A percentile compares a stretch with the other conserved stretches of the same genome.
Conservation (phyloP, 176 grass and related monocot species). For the Otatea glauca region DNA sequence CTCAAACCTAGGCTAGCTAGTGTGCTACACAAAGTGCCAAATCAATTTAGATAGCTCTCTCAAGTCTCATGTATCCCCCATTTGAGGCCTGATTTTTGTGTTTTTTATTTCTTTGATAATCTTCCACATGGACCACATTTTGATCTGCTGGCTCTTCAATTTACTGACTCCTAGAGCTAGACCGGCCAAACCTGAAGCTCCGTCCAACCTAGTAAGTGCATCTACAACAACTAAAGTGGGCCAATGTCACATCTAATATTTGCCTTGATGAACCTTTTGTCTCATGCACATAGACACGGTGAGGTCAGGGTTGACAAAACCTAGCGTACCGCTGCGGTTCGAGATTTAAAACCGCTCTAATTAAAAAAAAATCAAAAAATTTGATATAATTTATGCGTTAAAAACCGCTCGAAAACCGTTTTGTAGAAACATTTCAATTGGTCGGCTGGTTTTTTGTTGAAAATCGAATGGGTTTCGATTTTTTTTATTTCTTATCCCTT, state of each 20-base stretch:
- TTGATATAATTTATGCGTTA: no score
- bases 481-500: no score
- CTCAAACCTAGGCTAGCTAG: constrained; percentile 38
- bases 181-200: constrained; percentile 17
- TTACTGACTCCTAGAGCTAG: constrained; percentile 38
- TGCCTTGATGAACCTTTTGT: constrained; percentile 26
- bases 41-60: constrained; percentile 46
- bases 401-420: no score
- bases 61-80: constrained; percentile 27
- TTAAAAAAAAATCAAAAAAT: no score
- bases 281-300: constrained; percentile 19
- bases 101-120: neutral
- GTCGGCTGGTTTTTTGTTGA: no score
- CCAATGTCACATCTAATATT: constrained; percentile 50
- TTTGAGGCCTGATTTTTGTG: constrained; percentile 37
- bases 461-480: no score
- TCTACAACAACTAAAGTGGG: constrained; percentile 37
- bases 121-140: constrained; percentile 37
- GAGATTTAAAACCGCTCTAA: no score
- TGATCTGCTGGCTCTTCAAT: constrained; percentile 18
- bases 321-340: no score
- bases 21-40: constrained; percentile 41
- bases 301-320: no score
- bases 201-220: constrained; percentile 16
- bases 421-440: no score